Evolutionary conservation across 768 basidiomycete genomes (phyloP).

Genomic region (Kwoniella dendrophila): DNA sequence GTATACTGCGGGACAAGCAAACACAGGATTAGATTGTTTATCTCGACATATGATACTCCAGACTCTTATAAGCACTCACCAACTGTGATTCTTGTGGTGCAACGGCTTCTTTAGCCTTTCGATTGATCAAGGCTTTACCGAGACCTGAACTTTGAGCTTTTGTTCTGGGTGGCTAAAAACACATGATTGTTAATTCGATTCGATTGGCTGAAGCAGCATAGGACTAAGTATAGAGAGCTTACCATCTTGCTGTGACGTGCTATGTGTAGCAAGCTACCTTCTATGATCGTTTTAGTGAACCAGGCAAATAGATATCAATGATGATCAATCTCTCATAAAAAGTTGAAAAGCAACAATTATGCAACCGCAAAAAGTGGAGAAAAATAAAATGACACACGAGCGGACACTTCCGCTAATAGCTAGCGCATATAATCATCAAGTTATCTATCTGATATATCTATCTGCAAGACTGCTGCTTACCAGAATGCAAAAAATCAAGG

Average conservation of each 20-base stretch:
- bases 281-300: no score
- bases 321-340: conserved; percentile 14
- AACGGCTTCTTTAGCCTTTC: conserved; percentile 73
- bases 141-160: conserved; percentile 63
- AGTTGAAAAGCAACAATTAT: background rate
- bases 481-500: conserved; percentile 13
- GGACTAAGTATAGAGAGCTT: background rate
- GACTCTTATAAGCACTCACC: conserved; percentile 58
- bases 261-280: background rate
- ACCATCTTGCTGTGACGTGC: conserved; percentile 1
- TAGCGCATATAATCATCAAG: background rate
- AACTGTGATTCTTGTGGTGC: conserved; percentile 65
- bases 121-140: conserved; percentile 93
- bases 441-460: background rate
- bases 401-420: conserved; percentile 3
- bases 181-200: background rate
- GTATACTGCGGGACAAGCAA: conserved; percentile 64
- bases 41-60: background rate
- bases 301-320: background rate
- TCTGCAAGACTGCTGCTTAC: background rate
- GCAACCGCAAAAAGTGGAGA: conserved; percentile 22
- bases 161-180: conserved; percentile 34
- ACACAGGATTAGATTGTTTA: background rate
- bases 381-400: background rate
- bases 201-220: background rate